Evolutionary conservation across 2,329 filamentous ascomycete species (phyloP), one percentile per base, ranked within the genome.

Genomic region (Xylaria sp.): DNA sequence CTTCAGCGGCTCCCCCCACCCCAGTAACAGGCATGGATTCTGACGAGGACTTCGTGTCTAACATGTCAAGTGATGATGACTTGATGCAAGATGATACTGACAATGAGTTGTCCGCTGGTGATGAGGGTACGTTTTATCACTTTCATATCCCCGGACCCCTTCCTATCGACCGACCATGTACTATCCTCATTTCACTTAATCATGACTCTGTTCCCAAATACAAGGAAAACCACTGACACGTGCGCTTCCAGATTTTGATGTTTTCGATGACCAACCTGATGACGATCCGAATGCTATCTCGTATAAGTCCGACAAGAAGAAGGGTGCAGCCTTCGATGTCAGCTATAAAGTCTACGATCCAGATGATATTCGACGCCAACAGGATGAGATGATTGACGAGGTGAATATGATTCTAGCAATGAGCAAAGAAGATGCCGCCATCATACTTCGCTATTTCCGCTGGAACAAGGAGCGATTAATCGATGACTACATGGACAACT

Each of bases 401-500:
- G 93, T 98, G 63, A 93, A 95, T 67, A 91, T 90, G 81, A 94
- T 99, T 67, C 84, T 99, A 37, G 92, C 94, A 63, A 89, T 97
- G 74, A 88, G 91, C 15, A 91, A 92, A 71, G 95, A 98, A 78
- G 92, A 95, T 66, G 89, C 92, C 0, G 94, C 94, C 23, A 97
- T 99, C 56, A 83, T 99, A 42, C 82, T 99, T 63, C 90, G 95
- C 49, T 87, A 95, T 77, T 92, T 92, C 70, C 87, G 93, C 73
- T 99, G 95, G 95, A 98, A 98, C 78, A 95, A 97, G 76, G 95
- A 99, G 75, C 89, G 92, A 40, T 77, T 99, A 69, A 94, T 98
- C 60, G 95, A 99, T 73, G 89, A 92, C 67, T 98, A 98, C 77
- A 97, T 99, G 94, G 94, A 99, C 67, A 86, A 87, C 53, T 88